These are phyloP conservation scores for Plasmodium falciparum DNA, from an alignment of 169 alveolate species.

Conservation along the genomic window DNA sequence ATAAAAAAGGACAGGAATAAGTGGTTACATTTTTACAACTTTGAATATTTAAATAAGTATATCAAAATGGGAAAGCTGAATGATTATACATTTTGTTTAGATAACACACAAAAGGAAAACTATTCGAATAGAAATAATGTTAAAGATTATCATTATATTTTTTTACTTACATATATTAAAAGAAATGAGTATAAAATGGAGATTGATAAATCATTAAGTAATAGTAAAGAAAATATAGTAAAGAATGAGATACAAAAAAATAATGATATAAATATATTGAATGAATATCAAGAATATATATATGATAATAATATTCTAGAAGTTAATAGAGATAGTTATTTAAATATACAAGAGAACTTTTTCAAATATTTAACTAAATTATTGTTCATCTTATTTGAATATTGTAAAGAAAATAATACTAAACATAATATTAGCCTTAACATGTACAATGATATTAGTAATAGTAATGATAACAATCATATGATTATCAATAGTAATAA, in stretches of 20 bases:
- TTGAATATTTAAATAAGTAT: conserved; percentile 24
- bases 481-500: neutral
- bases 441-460: neutral
- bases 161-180: no score
- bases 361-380: conserved; percentile 31
- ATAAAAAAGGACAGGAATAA: conserved; percentile 14
- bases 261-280: neutral
- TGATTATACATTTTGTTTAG: conserved; percentile 15
- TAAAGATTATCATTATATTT: no score
- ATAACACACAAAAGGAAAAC: neutral
- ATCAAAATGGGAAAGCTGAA: conserved; percentile 22
- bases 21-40: conserved; percentile 65
- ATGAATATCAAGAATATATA: neutral
- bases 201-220: no score
- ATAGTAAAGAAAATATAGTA: neutral
- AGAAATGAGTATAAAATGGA: no score
- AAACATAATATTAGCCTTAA: neutral
- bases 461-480: neutral
- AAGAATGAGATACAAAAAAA: neutral
- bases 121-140: neutral
- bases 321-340: neutral
- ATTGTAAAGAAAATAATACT: conserved; percentile 28
- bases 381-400: conserved; percentile 33
- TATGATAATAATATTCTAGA: neutral
- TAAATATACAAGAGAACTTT: conserved; percentile 9